phyloP scores from a whole-genome alignment of 208 protist species.

The Leishmania tropica region DNA sequence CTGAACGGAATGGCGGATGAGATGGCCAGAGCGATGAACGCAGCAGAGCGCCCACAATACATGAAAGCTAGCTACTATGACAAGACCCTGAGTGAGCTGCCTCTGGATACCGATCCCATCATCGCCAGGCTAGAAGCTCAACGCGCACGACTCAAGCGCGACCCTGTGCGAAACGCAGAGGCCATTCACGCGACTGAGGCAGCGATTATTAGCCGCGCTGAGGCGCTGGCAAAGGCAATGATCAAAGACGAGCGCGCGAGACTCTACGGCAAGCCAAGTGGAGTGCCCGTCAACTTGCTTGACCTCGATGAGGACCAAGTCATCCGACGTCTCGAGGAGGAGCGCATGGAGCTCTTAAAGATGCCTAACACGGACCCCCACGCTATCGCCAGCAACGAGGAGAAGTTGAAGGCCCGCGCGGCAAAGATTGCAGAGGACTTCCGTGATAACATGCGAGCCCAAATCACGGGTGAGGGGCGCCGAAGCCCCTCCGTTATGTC shows the following conservation, averaged over 20 bases:
- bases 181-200: slow-evolving; percentile 41
- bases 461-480: slow-evolving; percentile 35
- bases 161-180: slow-evolving; percentile 31
- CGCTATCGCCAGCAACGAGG: slow-evolving; percentile 37
- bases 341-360: slow-evolving; percentile 47
- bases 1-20: slow-evolving; percentile 27
- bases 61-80: slow-evolving; percentile 42
- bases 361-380: slow-evolving; percentile 22
- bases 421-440: slow-evolving; percentile 41
- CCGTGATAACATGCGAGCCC: slow-evolving; percentile 31
- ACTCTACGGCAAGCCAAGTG: slow-evolving; percentile 48
- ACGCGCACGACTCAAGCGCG: slow-evolving; percentile 45
- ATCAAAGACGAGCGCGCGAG: slow-evolving; percentile 26
- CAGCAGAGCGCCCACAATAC: slow-evolving; percentile 40
- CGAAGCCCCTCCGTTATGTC: slow-evolving; percentile 30
- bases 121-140: slow-evolving; percentile 52
- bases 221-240: slow-evolving; percentile 37
- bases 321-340: slow-evolving; percentile 46
- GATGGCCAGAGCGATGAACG: slow-evolving; percentile 47
- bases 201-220: slow-evolving; percentile 44
- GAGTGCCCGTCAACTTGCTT: slow-evolving; percentile 59
- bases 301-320: slow-evolving; percentile 43
- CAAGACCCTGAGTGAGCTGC: slow-evolving; percentile 35
- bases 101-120: slow-evolving; percentile 42
- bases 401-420: slow-evolving; percentile 39